Evolutionary conservation across 495 filamentous ascomycete species (phyloP), one percentile per base, ranked within the genome.

Genomic region (Cudoniella acicularis): DNA sequence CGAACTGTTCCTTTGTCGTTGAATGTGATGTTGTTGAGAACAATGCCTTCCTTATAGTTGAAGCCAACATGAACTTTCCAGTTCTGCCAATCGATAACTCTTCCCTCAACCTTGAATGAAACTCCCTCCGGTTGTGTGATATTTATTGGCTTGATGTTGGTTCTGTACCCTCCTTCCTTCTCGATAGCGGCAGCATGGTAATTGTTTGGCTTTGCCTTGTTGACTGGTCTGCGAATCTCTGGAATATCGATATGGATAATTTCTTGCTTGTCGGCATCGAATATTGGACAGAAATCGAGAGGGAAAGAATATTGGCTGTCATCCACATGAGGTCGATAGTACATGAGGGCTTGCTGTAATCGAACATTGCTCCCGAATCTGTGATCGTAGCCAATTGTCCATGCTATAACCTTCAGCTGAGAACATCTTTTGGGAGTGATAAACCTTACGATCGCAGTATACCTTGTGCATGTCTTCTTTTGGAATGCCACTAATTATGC

Each of bases 301-400:
- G 92, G 92, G 66, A 86, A 96, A 18, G 87, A 87, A 72, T 97
- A 97, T 72, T 97, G 92, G 65, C 82, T 89, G 72, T 92, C 89
- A 66, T 97, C 92, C 42, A 87, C 60, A 64, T 92, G 80, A 16
- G 91, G 92, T 22, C 92, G 84, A 70, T 96, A 97, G 77, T 97
- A 97, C 90, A 96, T 96, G 40, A 97, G 75, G 16, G 91, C 92
- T 71, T 97, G 92, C 68, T 97, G 92, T 16, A 96, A 80, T 56
- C 92, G 87, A 25, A 91, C 79, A 30, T 78, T 80, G 65, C 74
- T 92, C 52, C 92, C 92, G 64, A 92, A 93, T 4, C 92, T 86
- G 75, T 95, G 91, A 67, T 97, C 92, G 65, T 91, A 96, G 18
- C 92, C 92, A 73, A 97, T 96, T 13, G 92, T 96, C 92, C 92